phyloP scores from a whole-genome alignment of 2,329 filamentous ascomycete genomes.

The Plectosphaerella plurivora region DNA sequence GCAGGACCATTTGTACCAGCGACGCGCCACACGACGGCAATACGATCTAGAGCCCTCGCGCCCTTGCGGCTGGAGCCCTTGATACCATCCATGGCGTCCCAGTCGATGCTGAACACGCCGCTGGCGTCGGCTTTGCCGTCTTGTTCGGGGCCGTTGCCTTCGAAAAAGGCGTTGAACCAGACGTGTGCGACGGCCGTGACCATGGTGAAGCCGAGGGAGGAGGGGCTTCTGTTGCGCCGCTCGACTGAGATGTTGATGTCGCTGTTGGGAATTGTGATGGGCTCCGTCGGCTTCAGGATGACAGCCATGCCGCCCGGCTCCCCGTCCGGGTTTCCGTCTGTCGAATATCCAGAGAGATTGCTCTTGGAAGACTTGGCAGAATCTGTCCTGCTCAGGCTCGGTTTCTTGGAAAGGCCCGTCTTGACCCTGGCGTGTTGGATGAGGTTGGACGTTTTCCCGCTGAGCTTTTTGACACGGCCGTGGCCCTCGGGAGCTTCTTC shows the following conservation, averaged over 20 bases:
- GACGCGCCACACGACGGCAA: conserved; percentile 80
- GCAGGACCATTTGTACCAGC: conserved; percentile 23
- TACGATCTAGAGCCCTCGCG: conserved; percentile 71
- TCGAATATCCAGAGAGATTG: conserved; percentile 1
- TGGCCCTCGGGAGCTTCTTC: neutral
- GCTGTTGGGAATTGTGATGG: conserved; percentile 69
- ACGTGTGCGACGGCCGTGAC: conserved; percentile 91
- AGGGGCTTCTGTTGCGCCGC: conserved; percentile 73
- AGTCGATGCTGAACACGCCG: conserved; percentile 56
- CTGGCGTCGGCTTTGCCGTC: conserved; percentile 61
- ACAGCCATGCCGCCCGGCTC: conserved; percentile 66
- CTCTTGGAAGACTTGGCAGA: conserved; percentile 1
- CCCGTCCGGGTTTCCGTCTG: conserved; percentile 3
- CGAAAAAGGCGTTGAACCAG: conserved; percentile 96
- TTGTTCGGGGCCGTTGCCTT: conserved; percentile 71
- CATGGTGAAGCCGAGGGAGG: conserved; percentile 78
- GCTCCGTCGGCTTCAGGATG: conserved; percentile 68
- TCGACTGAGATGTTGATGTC: conserved; percentile 92
- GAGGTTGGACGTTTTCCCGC: conserved; percentile 21
- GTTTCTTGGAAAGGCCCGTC: neutral
- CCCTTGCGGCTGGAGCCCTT: conserved; percentile 85
- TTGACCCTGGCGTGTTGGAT: conserved; percentile 16
- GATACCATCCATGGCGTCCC: conserved; percentile 82
- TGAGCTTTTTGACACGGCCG: conserved; percentile 6
- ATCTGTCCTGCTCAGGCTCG: conserved; percentile 4